Conservation (phyloP, 1,284 basidiomycete genomes). For the Neolentinus lepideus region DNA sequence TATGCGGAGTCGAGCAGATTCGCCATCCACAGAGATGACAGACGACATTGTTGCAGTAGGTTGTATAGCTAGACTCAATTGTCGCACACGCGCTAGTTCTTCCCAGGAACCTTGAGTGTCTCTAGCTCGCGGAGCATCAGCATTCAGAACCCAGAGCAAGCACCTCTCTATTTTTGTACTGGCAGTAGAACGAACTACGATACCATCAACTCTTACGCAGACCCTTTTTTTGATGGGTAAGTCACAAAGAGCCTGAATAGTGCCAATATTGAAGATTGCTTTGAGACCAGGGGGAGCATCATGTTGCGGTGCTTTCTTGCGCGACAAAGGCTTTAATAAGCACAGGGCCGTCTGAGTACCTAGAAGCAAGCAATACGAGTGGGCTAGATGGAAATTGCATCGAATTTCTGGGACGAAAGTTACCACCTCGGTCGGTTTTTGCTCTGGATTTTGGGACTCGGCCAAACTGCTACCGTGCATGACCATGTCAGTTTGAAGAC, state of each 20-base stretch:
- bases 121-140: slow-evolving; percentile 24
- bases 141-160: slow-evolving; percentile 36
- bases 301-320: not conserved
- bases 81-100: slow-evolving; percentile 63
- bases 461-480: not conserved
- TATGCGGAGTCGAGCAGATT: slow-evolving; percentile 68
- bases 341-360: slow-evolving; percentile 48
- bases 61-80: slow-evolving; percentile 38
- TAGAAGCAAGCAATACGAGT: slow-evolving; percentile 70
- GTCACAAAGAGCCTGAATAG: slow-evolving; percentile 30
- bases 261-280: not conserved
- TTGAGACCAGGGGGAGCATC: not conserved
- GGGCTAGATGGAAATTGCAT: slow-evolving; percentile 51
- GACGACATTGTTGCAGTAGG: slow-evolving; percentile 13
- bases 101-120: slow-evolving; percentile 56
- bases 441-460: not conserved
- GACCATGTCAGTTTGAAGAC: slow-evolving; percentile 2
- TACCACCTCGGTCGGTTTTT: not conserved
- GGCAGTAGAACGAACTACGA: slow-evolving; percentile 20
- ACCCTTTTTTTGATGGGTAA: slow-evolving; percentile 40
- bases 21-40: slow-evolving; percentile 45
- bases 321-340: not conserved
- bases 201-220: slow-evolving; percentile 38
- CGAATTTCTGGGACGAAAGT: not conserved
- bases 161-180: slow-evolving; percentile 26